These are phyloP conservation scores for Verticillium isaacii DNA, from an alignment of 2,329 filamentous ascomycete genomes.

Conservation along the genomic window DNA sequence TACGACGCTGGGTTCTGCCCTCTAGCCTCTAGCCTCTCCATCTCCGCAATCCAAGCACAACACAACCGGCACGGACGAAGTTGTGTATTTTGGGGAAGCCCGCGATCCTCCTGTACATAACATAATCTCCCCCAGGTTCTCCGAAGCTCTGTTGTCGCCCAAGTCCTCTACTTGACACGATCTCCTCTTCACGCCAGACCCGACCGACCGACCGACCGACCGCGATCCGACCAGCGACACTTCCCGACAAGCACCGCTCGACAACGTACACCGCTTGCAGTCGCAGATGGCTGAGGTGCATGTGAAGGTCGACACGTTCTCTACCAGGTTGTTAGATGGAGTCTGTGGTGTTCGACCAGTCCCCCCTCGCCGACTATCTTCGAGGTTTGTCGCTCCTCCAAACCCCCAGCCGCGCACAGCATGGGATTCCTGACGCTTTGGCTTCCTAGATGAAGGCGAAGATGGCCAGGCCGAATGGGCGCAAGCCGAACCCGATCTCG, in stretches of 20 bases:
- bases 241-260: background rate
- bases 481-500: conserved; percentile 30
- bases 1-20: background rate
- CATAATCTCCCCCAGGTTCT: background rate
- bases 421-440: conserved; percentile 12
- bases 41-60: background rate
- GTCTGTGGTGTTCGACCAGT: conserved; percentile 79
- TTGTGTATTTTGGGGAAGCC: background rate
- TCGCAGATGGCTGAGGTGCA: conserved; percentile 13
- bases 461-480: conserved; percentile 42
- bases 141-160: background rate
- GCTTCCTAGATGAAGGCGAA: conserved; percentile 43
- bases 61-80: background rate
- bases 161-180: background rate
- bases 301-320: conserved; percentile 8
- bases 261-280: background rate
- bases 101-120: conserved; percentile 1
- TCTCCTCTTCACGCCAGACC: background rate
- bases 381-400: conserved; percentile 58
- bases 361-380: conserved; percentile 83
- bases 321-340: conserved; percentile 57
- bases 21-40: background rate
- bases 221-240: background rate
- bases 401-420: background rate
- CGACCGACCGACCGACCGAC: background rate